A percentile compares a stretch with the other conserved stretches of the same genome.
phyloP scores from a whole-genome alignment of 2,329 filamentous ascomycete genomes.

The Fusarium hainanense region DNA sequence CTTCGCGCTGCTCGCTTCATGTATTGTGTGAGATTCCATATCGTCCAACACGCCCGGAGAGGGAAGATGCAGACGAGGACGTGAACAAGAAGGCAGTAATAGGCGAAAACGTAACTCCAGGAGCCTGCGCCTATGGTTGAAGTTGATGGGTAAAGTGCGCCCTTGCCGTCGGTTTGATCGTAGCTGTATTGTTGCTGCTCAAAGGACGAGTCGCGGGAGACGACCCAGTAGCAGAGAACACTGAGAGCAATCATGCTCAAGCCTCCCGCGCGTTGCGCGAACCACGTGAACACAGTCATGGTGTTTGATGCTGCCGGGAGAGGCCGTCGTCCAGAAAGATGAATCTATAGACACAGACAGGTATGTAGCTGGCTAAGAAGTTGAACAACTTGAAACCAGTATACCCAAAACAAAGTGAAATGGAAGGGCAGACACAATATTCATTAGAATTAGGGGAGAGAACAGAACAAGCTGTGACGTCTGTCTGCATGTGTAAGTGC shows the following conservation, averaged over 20 bases:
- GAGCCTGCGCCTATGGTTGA: constrained; percentile 57
- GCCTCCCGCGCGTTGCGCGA: constrained; percentile 64
- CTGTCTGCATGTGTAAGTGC: constrained; percentile 5
- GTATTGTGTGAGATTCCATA: constrained; percentile 66
- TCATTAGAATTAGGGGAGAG: not conserved
- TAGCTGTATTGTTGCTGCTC: constrained; percentile 58
- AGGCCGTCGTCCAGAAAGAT: not conserved
- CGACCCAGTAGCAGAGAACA: constrained; percentile 65
- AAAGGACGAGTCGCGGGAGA: constrained; percentile 60
- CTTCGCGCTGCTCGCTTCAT: constrained; percentile 59
- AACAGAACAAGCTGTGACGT: constrained; percentile 3
- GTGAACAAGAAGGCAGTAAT: constrained; percentile 74
- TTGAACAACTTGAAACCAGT: constrained; percentile 7
- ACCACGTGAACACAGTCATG: constrained; percentile 68
- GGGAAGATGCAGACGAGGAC: constrained; percentile 72
- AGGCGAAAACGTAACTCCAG: constrained; percentile 67
- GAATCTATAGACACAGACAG: not conserved
- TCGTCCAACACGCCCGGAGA: constrained; percentile 69
- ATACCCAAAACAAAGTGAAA: not conserved
- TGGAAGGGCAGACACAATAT: not conserved
- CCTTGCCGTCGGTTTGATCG: constrained; percentile 53
- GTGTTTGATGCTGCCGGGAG: not conserved
- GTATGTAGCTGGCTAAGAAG: not conserved
- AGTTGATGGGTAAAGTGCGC: constrained; percentile 46
- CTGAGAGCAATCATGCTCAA: constrained; percentile 64